Conservation (phyloP, 2,329 filamentous ascomycete genomes). For the Fusarium gaditjirri region DNA sequence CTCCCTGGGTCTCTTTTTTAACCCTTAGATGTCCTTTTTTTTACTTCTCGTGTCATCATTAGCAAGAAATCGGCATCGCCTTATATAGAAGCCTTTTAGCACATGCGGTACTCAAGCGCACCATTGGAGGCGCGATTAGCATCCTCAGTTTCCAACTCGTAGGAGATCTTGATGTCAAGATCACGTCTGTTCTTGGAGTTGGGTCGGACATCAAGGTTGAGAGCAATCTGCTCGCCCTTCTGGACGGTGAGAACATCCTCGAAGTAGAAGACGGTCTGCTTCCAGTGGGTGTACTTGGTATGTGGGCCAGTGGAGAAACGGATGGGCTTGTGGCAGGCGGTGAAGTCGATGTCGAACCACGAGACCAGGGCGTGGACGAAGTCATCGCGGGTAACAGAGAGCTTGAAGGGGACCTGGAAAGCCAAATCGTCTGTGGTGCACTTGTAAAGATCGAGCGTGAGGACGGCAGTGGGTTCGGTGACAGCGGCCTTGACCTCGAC, state of each 20-base stretch:
- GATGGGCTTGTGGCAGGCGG: conserved; percentile 97
- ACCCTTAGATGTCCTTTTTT: conserved; percentile 4
- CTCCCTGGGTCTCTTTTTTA: conserved; percentile 2
- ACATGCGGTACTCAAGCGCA: conserved; percentile 82
- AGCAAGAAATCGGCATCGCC: conserved; percentile 31
- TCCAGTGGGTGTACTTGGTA: conserved; percentile 99
- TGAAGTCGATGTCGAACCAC: conserved; percentile 99
- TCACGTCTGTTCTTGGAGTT: conserved; percentile 96
- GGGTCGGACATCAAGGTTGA: conserved; percentile 82
- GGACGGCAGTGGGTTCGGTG: conserved; percentile 85
- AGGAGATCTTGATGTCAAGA: conserved; percentile 88
- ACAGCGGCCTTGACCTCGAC: conserved; percentile 98
- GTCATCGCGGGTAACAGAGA: conserved; percentile 84
- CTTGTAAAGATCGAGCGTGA: conserved; percentile 93
- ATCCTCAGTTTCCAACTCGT: conserved; percentile 83
- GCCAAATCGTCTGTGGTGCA: conserved; percentile 85
- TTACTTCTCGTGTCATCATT: conserved; percentile 42
- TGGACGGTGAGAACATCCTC: conserved; percentile 92
- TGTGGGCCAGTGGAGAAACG: conserved; percentile 97
- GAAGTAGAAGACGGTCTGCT: conserved; percentile 99
- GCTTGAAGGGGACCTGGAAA: conserved; percentile 81
- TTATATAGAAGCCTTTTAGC: conserved; percentile 53
- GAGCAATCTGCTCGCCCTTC: conserved; percentile 81
- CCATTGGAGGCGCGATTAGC: conserved; percentile 74
- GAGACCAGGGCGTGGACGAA: conserved; percentile 96